Percentiles rank a stretch among this genome's conserved stretches.
phyloP scores from a whole-genome alignment of 352 stramenopile species.

The Phytophthora rubi region DNA sequence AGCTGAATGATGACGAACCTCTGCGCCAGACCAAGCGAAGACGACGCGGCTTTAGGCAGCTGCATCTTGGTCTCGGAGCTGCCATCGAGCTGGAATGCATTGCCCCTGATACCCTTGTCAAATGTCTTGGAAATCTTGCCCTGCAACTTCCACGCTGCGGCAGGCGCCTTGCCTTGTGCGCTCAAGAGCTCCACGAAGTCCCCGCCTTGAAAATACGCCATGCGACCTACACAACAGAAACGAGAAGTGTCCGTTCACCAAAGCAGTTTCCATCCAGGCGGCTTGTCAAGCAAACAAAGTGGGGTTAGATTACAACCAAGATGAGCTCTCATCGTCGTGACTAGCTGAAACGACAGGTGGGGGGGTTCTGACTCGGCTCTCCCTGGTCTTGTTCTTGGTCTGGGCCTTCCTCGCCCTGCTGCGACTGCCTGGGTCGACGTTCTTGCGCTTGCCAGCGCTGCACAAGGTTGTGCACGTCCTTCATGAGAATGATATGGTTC shows the following conservation, averaged over 20 bases:
- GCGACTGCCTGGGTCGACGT: slow-evolving; percentile 14
- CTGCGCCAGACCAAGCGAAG: slow-evolving; percentile 67
- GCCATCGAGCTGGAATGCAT: slow-evolving; percentile 81
- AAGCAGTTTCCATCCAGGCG: slow-evolving; percentile 20
- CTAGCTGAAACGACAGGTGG: slow-evolving; percentile 10
- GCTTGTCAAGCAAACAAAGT: slow-evolving; percentile 5
- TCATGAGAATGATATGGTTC: slow-evolving; percentile 70
- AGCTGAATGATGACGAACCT: slow-evolving; percentile 80
- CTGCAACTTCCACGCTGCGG: slow-evolving; percentile 70
- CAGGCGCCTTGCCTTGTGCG: slow-evolving; percentile 76
- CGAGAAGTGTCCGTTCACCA: slow-evolving; percentile 29
- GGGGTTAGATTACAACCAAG: slow-evolving; percentile 35
- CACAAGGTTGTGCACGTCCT: slow-evolving; percentile 84
- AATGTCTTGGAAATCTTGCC: slow-evolving; percentile 85
- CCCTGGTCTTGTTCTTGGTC: slow-evolving; percentile 10
- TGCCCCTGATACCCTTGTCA: slow-evolving; percentile 81
- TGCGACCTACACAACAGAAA: slow-evolving; percentile 19
- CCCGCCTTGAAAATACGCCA: slow-evolving; percentile 80
- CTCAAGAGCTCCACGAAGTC: slow-evolving; percentile 85
- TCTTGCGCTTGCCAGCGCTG: slow-evolving; percentile 69
- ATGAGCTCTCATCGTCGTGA: slow-evolving; percentile 19
- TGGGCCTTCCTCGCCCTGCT: not conserved
- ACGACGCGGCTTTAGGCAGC: slow-evolving; percentile 59
- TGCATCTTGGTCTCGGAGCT: slow-evolving; percentile 83
- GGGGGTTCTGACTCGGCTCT: slow-evolving; percentile 7